phyloP scores from a whole-genome alignment of 164 flowering plant species.

The Vitis cinerea region DNA sequence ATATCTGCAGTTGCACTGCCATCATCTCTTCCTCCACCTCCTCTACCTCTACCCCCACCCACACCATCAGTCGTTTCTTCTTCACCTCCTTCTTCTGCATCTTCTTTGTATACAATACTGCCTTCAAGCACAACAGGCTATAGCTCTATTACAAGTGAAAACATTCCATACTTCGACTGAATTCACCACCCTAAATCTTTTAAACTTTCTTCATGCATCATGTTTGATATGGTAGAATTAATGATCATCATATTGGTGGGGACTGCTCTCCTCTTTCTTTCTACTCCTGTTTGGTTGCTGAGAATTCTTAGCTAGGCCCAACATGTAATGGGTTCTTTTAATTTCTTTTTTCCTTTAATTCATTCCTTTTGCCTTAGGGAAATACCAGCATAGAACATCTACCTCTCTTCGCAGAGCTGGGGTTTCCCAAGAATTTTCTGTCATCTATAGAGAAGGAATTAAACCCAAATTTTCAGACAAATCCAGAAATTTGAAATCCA shows the following conservation, averaged over 20 bases:
- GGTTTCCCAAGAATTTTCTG: neutral
- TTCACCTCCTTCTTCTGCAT: conserved; percentile 18
- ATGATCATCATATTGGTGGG: neutral
- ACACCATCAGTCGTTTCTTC: conserved; percentile 17
- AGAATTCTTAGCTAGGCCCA: neutral
- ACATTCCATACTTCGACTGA: conserved; percentile 4
- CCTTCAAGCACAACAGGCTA: conserved; percentile 18
- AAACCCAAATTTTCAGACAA: too few species aligned
- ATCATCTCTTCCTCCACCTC: neutral
- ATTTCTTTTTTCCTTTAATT: neutral
- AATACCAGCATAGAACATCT: too few species aligned
- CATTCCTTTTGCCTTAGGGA: too few species aligned
- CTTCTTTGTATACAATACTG: conserved; percentile 19
- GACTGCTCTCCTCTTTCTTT: too few species aligned
- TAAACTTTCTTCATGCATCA: neutral
- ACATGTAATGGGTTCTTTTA: neutral
- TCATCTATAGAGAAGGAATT: too few species aligned
- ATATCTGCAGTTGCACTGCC: conserved; percentile 11
- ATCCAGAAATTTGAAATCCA: neutral
- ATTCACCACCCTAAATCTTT: neutral
- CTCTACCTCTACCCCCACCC: conserved; percentile 15
- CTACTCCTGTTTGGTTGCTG: too few species aligned
- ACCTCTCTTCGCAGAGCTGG: neutral
- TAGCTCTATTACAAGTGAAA: conserved; percentile 19
- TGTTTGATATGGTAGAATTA: neutral